These are phyloP conservation scores for Solanum chiquidenum DNA, from an alignment of 257 asterid species.

Conservation along the genomic window DNA sequence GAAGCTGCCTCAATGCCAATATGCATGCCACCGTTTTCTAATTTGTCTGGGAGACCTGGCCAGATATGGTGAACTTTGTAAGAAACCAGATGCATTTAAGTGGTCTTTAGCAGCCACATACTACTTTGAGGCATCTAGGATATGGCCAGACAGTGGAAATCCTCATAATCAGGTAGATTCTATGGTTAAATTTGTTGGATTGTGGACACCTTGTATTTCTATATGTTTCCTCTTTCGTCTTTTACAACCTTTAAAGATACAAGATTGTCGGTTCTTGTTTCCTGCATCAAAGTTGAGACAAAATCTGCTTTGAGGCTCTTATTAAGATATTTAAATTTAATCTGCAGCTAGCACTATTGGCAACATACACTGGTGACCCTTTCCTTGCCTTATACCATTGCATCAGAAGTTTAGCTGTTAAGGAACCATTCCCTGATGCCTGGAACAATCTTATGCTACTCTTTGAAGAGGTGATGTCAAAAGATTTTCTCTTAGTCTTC, in stretches of 20 bases:
- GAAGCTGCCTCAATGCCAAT: slow-evolving; percentile 34
- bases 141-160: slow-evolving; percentile 80
- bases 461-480: slow-evolving; percentile 59
- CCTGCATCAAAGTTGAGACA: neutral
- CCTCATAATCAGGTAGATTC: slow-evolving; percentile 84
- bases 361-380: slow-evolving; percentile 60
- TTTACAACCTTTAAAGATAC: neutral
- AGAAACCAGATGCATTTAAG: slow-evolving; percentile 37
- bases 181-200: neutral
- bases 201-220: neutral
- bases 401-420: slow-evolving; percentile 72
- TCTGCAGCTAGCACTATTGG: slow-evolving; percentile 78
- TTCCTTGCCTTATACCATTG: slow-evolving; percentile 88
- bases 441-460: slow-evolving; percentile 77
- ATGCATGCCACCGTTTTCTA: slow-evolving; percentile 74
- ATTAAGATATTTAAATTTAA: neutral
- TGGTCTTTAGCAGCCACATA: slow-evolving; percentile 73
- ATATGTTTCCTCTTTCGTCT: neutral
- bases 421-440: slow-evolving; percentile 94
- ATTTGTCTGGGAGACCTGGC: slow-evolving; percentile 89
- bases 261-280: neutral
- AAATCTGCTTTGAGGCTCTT: neutral
- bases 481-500: neutral
- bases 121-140: slow-evolving; percentile 65
- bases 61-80: slow-evolving; percentile 53